phyloP scores from a whole-genome alignment of 2,329 filamentous ascomycete genomes.

The Aspergillus piperis region DNA sequence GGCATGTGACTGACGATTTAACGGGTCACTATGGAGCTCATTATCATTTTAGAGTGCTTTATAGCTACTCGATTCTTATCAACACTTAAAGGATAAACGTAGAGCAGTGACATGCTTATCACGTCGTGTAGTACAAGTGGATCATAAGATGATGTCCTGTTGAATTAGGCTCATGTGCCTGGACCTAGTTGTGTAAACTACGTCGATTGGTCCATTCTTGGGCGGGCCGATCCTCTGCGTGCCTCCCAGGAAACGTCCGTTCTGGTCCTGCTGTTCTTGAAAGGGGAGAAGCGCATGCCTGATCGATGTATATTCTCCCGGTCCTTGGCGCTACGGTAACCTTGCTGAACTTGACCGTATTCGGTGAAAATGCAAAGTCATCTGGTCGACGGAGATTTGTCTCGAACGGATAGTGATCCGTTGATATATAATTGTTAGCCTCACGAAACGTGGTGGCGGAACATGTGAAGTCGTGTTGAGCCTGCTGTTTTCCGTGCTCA shows the following conservation, averaged over 20 bases:
- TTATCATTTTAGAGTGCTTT: neutral
- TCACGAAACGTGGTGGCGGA: neutral
- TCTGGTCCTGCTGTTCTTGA: neutral
- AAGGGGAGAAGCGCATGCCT: neutral
- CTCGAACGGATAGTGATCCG: too few relatives aligned
- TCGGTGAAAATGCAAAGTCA: neutral
- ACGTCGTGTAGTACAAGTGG: neutral
- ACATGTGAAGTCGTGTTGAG: neutral
- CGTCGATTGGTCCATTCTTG: neutral
- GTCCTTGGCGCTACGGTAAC: neutral
- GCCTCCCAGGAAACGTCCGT: neutral
- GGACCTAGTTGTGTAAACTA: neutral
- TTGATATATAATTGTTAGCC: neutral
- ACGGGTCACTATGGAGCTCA: neutral
- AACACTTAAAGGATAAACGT: too few relatives aligned
- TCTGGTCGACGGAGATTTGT: neutral
- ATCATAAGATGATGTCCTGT: neutral
- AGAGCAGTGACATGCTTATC: neutral
- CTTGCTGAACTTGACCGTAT: neutral
- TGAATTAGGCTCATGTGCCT: neutral
- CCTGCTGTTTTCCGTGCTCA: neutral
- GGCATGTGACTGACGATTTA: slow-evolving; percentile 16
- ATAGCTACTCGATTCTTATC: too few relatives aligned
- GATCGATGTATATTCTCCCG: neutral
- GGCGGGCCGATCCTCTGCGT: neutral